These are phyloP conservation scores for Perkinsus chesapeaki DNA, from an alignment of 169 alveolate species.

Conservation along the genomic window DNA sequence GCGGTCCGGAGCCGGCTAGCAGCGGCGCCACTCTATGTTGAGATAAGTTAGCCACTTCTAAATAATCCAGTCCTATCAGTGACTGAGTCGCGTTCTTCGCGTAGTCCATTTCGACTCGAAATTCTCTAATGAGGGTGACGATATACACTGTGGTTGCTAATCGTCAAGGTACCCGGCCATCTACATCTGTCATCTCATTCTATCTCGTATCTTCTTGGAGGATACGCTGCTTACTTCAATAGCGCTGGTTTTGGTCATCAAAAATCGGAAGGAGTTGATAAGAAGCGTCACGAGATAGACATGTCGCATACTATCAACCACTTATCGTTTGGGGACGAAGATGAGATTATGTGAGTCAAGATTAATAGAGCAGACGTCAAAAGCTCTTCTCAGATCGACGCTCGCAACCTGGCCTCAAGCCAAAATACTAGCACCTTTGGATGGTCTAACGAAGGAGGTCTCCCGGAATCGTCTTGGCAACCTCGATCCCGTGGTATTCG, in stretches of 20 bases:
- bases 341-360: slow-evolving; percentile 41
- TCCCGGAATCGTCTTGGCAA: not conserved
- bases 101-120: no score
- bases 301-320: slow-evolving; percentile 61
- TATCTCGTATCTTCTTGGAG: slow-evolving; percentile 6
- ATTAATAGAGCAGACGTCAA: not conserved
- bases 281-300: slow-evolving; percentile 33
- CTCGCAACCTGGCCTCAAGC: slow-evolving; percentile 8
- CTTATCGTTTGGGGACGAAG: slow-evolving; percentile 62
- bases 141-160: no score
- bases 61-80: no score
- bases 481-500: slow-evolving; percentile 12
- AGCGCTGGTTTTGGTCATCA: not conserved
- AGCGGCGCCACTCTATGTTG: no score
- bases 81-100: no score
- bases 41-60: no score
- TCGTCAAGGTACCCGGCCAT: slow-evolving; percentile 77
- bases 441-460: slow-evolving; percentile 22
- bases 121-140: no score
- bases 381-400: slow-evolving; percentile 17
- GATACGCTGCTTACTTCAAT: not conserved
- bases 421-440: slow-evolving; percentile 51
- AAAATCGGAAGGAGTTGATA: not conserved
- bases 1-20: no score
- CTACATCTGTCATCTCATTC: slow-evolving; percentile 72